These are phyloP conservation scores for Clausena lansium DNA, from an alignment of 345 rosid species.

Conservation along the genomic window DNA sequence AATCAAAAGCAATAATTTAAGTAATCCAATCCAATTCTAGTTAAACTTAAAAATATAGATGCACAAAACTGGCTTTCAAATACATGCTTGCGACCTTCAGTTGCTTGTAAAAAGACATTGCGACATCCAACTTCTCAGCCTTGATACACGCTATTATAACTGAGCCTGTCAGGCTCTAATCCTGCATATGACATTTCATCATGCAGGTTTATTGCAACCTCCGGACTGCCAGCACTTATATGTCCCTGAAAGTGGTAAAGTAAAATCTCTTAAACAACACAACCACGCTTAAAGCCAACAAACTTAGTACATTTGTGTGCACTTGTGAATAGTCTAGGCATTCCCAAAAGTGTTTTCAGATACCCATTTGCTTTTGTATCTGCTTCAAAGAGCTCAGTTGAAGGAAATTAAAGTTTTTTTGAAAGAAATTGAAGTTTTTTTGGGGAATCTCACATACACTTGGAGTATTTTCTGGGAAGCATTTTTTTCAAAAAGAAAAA, in stretches of 20 bases:
- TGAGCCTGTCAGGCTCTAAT: slow-evolving; percentile 60
- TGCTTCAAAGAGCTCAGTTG: background rate
- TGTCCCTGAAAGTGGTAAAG: slow-evolving; percentile 48
- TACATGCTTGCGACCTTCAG: slow-evolving; percentile 69
- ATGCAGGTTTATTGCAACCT: slow-evolving; percentile 44
- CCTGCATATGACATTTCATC: slow-evolving; percentile 52
- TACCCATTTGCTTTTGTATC: background rate
- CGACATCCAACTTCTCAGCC: slow-evolving; percentile 49
- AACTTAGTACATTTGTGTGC: background rate
- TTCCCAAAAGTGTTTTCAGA: background rate
- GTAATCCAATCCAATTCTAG: slow-evolving; percentile 20
- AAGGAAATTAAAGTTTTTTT: background rate
- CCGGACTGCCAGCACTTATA: slow-evolving; percentile 49
- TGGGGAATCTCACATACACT: background rate
- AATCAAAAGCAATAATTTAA: slow-evolving; percentile 12
- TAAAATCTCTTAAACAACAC: background rate
- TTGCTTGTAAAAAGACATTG: slow-evolving; percentile 59
- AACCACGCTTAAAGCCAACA: background rate
- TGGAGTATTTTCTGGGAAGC: background rate
- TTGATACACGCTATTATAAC: slow-evolving; percentile 65
- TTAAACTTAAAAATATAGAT: slow-evolving; percentile 33
- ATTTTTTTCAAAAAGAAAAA: background rate
- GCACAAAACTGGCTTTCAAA: slow-evolving; percentile 54
- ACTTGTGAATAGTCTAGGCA: background rate
- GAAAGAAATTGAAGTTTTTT: background rate